Evolutionary conservation across 257 asterid species (phyloP).

Genomic region (Capsicum baccatum): DNA sequence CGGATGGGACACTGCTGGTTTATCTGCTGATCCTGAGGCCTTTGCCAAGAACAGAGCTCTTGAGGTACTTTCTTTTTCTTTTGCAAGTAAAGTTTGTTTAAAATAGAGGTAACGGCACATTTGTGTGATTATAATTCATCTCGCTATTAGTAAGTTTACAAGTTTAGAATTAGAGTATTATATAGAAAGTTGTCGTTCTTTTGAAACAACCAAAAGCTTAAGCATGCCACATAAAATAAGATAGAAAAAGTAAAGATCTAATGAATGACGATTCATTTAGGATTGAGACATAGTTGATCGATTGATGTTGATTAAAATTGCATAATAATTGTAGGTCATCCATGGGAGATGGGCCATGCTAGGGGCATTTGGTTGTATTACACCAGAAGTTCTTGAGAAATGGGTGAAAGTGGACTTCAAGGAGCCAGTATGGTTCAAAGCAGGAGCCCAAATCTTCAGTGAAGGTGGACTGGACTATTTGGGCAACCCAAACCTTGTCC

Average conservation of each 20-base stretch:
- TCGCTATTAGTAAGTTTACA: neutral
- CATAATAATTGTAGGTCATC: constrained; percentile 53
- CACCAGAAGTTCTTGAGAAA: constrained; percentile 73
- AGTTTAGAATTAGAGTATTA: no score
- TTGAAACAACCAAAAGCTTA: neutral
- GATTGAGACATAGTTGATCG: neutral
- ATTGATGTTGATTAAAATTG: neutral
- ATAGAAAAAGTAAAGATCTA: no score
- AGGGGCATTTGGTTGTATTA: constrained; percentile 78
- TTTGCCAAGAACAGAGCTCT: constrained; percentile 82
- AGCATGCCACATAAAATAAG: neutral
- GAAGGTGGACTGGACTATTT: constrained; percentile 81
- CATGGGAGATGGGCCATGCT: constrained; percentile 87
- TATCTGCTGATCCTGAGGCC: constrained; percentile 90
- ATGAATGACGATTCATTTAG: neutral
- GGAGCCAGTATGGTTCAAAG: constrained; percentile 90
- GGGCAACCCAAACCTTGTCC: constrained; percentile 81
- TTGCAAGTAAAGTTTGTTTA: neutral
- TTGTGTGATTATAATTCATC: neutral
- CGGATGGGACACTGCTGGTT: constrained; percentile 92
- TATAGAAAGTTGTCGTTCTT: neutral
- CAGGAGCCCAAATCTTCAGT: constrained; percentile 76
- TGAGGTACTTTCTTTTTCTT: constrained; percentile 52
- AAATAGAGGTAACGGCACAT: neutral
- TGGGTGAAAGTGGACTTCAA: constrained; percentile 64